Conservation (phyloP, 2,329 filamentous ascomycete species). For the Monosporascus sp. region DNA sequence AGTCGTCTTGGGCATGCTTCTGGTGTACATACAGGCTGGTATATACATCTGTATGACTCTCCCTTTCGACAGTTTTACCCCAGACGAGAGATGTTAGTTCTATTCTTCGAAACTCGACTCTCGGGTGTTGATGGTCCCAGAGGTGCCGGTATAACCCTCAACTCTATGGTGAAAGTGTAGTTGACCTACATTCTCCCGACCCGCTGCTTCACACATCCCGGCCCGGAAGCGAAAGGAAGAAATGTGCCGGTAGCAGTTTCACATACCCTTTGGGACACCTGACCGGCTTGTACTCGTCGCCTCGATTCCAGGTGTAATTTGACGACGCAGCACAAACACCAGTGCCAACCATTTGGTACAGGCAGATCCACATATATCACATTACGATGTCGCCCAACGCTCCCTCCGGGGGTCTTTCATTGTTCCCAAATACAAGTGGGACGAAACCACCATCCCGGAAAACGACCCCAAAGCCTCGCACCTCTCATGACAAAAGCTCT, state of each 20-base stretch:
- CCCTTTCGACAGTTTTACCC: conserved; percentile 7
- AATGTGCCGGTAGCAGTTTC: conserved; percentile 9
- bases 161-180: too few species aligned
- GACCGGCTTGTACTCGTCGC: not conserved
- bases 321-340: not conserved
- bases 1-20: conserved; percentile 4
- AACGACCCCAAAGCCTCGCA: conserved; percentile 30
- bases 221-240: not conserved
- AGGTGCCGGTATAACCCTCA: not conserved
- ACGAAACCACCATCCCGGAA: conserved; percentile 37
- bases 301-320: not conserved
- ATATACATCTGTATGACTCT: conserved; percentile 19
- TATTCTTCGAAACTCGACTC: conserved; percentile 1
- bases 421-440: conserved; percentile 47
- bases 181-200: not conserved
- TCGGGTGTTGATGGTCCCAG: not conserved
- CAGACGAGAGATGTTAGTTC: conserved; percentile 7
- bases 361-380: too few species aligned
- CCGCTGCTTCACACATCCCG: not conserved
- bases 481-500: conserved; percentile 17
- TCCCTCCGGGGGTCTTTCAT: conserved; percentile 46
- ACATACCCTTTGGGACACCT: conserved; percentile 3
- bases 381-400: conserved; percentile 16
- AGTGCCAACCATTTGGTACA: not conserved
- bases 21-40: conserved; percentile 10